Base-by-base conservation (phyloP, 345 rosid genomes). In the Linum usitatissimum region DNA sequence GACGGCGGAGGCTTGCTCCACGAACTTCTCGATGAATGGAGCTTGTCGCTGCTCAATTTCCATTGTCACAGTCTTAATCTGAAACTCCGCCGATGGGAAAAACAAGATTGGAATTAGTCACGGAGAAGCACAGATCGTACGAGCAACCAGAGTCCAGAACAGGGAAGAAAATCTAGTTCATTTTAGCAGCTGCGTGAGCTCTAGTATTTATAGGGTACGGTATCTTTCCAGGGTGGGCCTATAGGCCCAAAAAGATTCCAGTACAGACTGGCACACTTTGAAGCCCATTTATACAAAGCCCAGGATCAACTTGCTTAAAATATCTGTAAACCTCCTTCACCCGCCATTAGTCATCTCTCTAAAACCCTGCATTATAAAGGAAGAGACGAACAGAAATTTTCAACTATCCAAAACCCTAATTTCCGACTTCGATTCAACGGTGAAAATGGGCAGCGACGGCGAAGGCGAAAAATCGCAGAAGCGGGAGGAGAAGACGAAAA, bases 391-490 rank as follows among this genome's bases (percentile, higher is more conserved):
- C 51, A 45, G 17, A 45, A 10, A 10, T 10, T 15, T 3, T 15
- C 3, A 45, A 40, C 0, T 45, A n/a, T 10, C 15, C 51, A 45
- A 45, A 45, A 45, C 51, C 51, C 51, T 45, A 45, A 45, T 45
- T 13, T 45, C 51, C 1, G 17, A 13, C 51, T 45, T 15, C 17
- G 51, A 45, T 45, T 45, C 51, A 10, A 45, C 14, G 51, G 51
- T 45, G 15, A 45, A 55, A 28, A 87, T 90, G 83, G 97, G 90
- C 64, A 92, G 90, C 77, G 93, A 84, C 21, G 77, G 81, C n/a
- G 96, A 86, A 77, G 79, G 81, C 39, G 95, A 84, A 77, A 84
- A 75, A 66, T 59, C 83, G 54, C 71, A 64, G 20, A 80, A 69
- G 68, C 77, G 77, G 65, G 86, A 83, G 77, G 83, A 73, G 72